Evolutionary conservation across 176 grass and related monocot species (phyloP).

Genomic region (Triticum dicoccoides): DNA sequence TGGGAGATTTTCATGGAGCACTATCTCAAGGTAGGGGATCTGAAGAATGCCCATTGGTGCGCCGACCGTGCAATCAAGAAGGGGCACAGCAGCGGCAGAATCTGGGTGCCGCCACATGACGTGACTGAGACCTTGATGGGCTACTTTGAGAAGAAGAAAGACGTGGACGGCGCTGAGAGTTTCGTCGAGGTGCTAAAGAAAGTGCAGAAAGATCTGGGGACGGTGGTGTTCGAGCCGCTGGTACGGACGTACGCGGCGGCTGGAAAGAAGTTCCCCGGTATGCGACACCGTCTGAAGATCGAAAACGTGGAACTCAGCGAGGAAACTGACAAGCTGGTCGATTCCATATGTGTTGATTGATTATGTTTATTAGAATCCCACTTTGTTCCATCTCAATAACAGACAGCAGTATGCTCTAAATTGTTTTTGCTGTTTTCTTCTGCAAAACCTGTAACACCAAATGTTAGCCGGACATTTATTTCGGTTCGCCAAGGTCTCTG

Average conservation of each 20-base stretch:
- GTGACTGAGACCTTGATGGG: conserved; percentile 51
- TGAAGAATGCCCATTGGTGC: conserved; percentile 83
- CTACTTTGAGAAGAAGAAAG: conserved; percentile 64
- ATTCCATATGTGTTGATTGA: conserved; percentile 50
- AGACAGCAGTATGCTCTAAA: conserved; percentile 2
- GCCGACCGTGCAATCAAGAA: conserved; percentile 85
- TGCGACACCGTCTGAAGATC: conserved; percentile 73
- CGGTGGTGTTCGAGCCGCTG: conserved; percentile 58
- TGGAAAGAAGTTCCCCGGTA: conserved; percentile 68
- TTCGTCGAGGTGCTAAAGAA: conserved; percentile 63
- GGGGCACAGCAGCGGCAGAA: conserved; percentile 62
- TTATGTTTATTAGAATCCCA: neutral
- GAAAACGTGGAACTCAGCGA: conserved; percentile 59
- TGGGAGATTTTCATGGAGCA: conserved; percentile 95
- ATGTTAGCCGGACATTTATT: neutral
- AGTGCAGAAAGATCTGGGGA: conserved; percentile 47
- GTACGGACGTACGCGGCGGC: conserved; percentile 58
- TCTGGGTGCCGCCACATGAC: conserved; percentile 49
- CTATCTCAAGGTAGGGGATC: conserved; percentile 63
- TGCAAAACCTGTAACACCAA: conserved; percentile 12
- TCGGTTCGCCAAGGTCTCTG: too few relatives aligned
- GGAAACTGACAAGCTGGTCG: conserved; percentile 44
- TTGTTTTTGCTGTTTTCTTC: neutral
- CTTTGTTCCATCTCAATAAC: conserved; percentile 33
- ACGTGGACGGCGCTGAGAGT: conserved; percentile 63